A percentile compares a stretch with the other conserved stretches of the same genome.
These are phyloP conservation scores for Aspergillus indologenus DNA, from an alignment of 495 filamentous ascomycete species.

Conservation along the genomic window DNA sequence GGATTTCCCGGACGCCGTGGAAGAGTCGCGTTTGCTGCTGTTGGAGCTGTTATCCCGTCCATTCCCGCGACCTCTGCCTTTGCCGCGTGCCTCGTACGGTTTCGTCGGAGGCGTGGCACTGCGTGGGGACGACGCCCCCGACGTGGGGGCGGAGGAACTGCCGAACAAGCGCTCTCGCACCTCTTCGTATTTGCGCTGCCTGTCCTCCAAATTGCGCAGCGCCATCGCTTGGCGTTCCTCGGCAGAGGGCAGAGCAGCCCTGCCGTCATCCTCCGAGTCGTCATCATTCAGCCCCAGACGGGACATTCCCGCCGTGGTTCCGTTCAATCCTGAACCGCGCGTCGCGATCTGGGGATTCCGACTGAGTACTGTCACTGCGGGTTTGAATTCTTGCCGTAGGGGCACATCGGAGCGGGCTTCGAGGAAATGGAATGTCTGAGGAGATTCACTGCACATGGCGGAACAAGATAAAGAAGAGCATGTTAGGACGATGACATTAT, in stretches of 20 bases:
- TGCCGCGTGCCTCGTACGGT: conserved; percentile 37
- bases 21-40: conserved; percentile 48
- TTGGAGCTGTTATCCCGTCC: conserved; percentile 28
- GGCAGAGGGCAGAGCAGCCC: conserved; percentile 54
- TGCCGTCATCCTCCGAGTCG: conserved; percentile 63
- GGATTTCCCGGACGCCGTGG: conserved; percentile 40
- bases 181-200: conserved; percentile 84
- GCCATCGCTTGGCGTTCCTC: conserved; percentile 73
- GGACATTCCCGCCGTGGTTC: conserved; percentile 55
- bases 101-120: conserved; percentile 59
- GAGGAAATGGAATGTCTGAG: conserved; percentile 69
- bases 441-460: conserved; percentile 47
- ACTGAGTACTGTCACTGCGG: conserved; percentile 75
- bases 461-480: neutral
- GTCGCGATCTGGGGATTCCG: conserved; percentile 64
- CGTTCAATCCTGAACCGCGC: conserved; percentile 37
- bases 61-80: conserved; percentile 39
- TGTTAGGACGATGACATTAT: neutral
- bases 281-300: conserved; percentile 56
- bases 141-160: conserved; percentile 44
- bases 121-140: conserved; percentile 56
- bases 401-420: conserved; percentile 64
- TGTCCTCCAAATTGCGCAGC: conserved; percentile 76
- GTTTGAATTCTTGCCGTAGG: conserved; percentile 78
- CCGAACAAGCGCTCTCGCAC: conserved; percentile 82